Conservation (phyloP, 2,329 filamentous ascomycete species). For the Decorospora gaudefroyi region DNA sequence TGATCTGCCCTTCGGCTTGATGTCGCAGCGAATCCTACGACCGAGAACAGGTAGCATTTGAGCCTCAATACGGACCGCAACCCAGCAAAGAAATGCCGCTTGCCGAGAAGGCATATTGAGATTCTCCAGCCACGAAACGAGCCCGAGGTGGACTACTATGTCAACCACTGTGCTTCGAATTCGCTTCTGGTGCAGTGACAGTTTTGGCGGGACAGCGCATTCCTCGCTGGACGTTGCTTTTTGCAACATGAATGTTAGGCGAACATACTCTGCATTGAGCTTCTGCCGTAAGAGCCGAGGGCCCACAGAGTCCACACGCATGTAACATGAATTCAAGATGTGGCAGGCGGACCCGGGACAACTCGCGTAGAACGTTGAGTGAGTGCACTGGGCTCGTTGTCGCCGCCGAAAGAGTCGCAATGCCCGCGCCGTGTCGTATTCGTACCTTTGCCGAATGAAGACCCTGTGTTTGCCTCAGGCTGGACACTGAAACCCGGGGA, state of each 20-base stretch:
- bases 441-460: conserved; percentile 7
- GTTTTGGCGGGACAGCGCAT: conserved; percentile 21
- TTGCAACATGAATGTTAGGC: conserved; percentile 25
- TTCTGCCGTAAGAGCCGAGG: conserved; percentile 32
- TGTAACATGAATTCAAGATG: conserved; percentile 23
- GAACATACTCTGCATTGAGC: conserved; percentile 24
- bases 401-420: conserved; percentile 2
- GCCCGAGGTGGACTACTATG: conserved; percentile 26
- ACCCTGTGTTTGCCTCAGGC: conserved; percentile 43
- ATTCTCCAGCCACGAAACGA: conserved; percentile 30
- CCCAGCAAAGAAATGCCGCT: conserved; percentile 28
- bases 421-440: conserved; percentile 12
- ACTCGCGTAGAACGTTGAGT: conserved; percentile 22
- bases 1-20: conserved; percentile 17
- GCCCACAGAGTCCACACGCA: conserved; percentile 39
- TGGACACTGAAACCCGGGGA: conserved; percentile 70
- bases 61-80: conserved; percentile 26
- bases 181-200: conserved; percentile 30
- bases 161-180: conserved; percentile 22
- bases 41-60: conserved; percentile 22
- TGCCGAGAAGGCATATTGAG: conserved; percentile 31
- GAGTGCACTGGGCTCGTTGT: conserved; percentile 22
- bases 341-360: conserved; percentile 31
- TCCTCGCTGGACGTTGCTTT: conserved; percentile 24
- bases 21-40: conserved; percentile 11